Evolutionary conservation across 345 rosid genomes (phyloP).

Genomic region (Sonneratia caseolaris): DNA sequence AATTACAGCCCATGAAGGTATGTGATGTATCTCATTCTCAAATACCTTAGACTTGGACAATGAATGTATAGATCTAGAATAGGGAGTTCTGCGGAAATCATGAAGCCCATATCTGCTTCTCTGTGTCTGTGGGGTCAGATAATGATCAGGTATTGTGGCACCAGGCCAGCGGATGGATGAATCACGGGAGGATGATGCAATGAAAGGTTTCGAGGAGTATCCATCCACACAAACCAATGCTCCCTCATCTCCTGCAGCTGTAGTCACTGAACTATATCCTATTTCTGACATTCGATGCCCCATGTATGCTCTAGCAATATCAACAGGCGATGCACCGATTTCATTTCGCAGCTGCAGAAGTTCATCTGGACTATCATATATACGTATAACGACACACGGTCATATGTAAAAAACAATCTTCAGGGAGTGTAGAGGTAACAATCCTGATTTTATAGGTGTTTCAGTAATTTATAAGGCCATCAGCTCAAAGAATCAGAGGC

Average conservation of each 20-base stretch:
- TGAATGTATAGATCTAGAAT: slow-evolving; percentile 59
- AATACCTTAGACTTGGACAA: slow-evolving; percentile 63
- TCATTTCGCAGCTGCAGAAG: slow-evolving; percentile 24
- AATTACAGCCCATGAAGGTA: slow-evolving; percentile 7
- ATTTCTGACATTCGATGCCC: slow-evolving; percentile 36
- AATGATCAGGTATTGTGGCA: slow-evolving; percentile 53
- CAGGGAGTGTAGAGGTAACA: neutral
- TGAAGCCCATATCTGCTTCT: slow-evolving; percentile 50
- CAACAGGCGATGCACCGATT: slow-evolving; percentile 63
- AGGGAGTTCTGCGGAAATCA: slow-evolving; percentile 67
- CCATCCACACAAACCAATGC: slow-evolving; percentile 19
- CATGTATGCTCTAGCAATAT: slow-evolving; percentile 79
- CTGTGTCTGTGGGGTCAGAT: slow-evolving; percentile 59
- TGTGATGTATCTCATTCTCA: slow-evolving; percentile 8
- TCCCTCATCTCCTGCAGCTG: slow-evolving; percentile 36
- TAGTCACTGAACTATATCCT: slow-evolving; percentile 36
- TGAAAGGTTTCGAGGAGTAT: slow-evolving; percentile 30
- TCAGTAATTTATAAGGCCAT: neutral
- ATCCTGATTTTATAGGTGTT: neutral
- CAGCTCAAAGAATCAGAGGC: neutral
- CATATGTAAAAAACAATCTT: neutral
- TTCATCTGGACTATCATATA: neutral
- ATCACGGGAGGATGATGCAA: slow-evolving; percentile 42
- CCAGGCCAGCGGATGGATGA: slow-evolving; percentile 85
- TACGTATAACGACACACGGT: neutral